These are phyloP conservation scores for Rhizopus sp. DNA, from an alignment of 371 early-diverging fungal species.

Conservation along the genomic window DNA sequence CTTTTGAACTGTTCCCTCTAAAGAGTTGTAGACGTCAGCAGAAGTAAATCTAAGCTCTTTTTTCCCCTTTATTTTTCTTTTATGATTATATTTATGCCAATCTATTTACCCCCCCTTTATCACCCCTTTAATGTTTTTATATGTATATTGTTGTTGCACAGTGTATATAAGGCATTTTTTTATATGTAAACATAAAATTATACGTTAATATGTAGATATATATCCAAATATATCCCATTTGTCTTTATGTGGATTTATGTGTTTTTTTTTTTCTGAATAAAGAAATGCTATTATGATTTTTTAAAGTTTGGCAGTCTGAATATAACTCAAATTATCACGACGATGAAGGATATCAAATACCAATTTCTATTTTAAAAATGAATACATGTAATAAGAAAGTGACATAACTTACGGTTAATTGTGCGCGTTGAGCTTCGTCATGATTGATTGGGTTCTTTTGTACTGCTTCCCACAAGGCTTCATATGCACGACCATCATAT, in stretches of 20 bases:
- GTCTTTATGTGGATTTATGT: neutral
- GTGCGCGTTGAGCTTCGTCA: slow-evolving; percentile 17
- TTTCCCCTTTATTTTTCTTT: neutral
- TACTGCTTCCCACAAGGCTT: slow-evolving; percentile 62
- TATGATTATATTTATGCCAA: too few relatives aligned
- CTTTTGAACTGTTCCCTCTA: slow-evolving; percentile 1
- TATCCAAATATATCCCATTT: neutral
- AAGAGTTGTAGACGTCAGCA: neutral
- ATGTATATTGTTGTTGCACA: neutral
- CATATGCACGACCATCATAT: slow-evolving; percentile 71
- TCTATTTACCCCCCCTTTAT: neutral
- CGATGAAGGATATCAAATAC: slow-evolving; percentile 28
- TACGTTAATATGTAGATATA: neutral
- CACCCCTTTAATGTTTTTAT: neutral
- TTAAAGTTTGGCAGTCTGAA: slow-evolving; percentile 22
- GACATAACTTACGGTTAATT: slow-evolving; percentile 17
- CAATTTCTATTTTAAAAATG: slow-evolving; percentile 15
- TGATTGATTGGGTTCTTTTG: slow-evolving; percentile 66
- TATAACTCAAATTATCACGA: slow-evolving; percentile 19
- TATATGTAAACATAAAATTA: too few relatives aligned
- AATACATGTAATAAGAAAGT: neutral
- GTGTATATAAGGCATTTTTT: too few relatives aligned
- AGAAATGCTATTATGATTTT: neutral
- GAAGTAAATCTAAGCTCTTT: neutral
- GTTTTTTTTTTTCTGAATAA: neutral